Percentiles rank a stretch among this genome's conserved stretches.
phyloP scores from a whole-genome alignment of 805 yeast species.

The Metschnikowia arizonensis region DNA sequence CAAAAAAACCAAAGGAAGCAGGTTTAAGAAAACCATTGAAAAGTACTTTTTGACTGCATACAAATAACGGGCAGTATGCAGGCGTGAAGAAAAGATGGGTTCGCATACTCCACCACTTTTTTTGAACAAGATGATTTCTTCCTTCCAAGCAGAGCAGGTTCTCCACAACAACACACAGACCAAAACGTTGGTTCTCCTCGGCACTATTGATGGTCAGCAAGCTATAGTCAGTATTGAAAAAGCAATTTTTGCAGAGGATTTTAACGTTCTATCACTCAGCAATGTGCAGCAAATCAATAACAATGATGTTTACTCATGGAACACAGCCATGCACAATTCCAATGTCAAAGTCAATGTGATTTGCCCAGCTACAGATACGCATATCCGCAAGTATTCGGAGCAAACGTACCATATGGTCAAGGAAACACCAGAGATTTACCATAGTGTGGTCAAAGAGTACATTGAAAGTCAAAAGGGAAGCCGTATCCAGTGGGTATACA shows the following conservation, averaged over 20 bases:
- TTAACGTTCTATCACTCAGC: background rate
- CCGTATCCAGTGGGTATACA: slow-evolving; percentile 83
- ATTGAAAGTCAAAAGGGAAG: slow-evolving; percentile 72
- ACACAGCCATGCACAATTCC: slow-evolving; percentile 48
- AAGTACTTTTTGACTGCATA: slow-evolving; percentile 33
- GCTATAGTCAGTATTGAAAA: slow-evolving; percentile 77
- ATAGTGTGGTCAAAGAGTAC: slow-evolving; percentile 61
- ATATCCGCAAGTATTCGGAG: slow-evolving; percentile 67
- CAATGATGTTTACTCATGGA: slow-evolving; percentile 89
- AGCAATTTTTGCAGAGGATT: slow-evolving; percentile 46
- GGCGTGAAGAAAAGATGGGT: no score
- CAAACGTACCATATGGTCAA: slow-evolving; percentile 57
- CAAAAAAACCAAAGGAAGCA: slow-evolving; percentile 7
- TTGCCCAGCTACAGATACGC: slow-evolving; percentile 86
- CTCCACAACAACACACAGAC: slow-evolving; percentile 61
- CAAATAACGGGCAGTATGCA: background rate
- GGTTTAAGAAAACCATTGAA: slow-evolving; percentile 22
- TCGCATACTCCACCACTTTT: no score
- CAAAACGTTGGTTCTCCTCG: slow-evolving; percentile 65
- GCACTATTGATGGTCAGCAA: slow-evolving; percentile 52
- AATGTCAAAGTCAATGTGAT: slow-evolving; percentile 68
- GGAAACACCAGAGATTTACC: slow-evolving; percentile 81
- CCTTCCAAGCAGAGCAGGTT: slow-evolving; percentile 24
- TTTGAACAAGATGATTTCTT: background rate
- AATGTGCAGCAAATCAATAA: slow-evolving; percentile 42